A percentile compares a stretch with the other conserved stretches of the same genome.
phyloP scores from a whole-genome alignment of 352 stramenopile genomes.

The Globisporangium cystogenes region DNA sequence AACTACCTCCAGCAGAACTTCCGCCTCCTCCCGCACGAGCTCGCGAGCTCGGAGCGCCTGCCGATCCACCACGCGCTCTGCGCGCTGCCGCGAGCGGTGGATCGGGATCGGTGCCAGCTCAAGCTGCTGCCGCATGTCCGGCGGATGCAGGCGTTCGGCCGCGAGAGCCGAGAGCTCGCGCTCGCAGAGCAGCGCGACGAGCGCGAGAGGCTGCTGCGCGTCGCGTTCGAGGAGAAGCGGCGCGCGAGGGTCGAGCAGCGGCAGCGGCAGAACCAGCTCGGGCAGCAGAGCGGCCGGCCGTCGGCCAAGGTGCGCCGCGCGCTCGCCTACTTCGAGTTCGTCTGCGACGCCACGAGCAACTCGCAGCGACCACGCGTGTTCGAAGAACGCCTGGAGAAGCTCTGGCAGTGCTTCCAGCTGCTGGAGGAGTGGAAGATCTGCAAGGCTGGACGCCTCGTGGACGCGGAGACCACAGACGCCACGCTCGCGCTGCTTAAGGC shows the following conservation, averaged over 20 bases:
- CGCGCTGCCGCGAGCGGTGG: slow-evolving; percentile 27
- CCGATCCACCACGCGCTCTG: slow-evolving; percentile 16
- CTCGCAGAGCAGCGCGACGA: slow-evolving; percentile 40
- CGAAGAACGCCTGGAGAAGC: slow-evolving; percentile 54
- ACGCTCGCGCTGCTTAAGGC: slow-evolving; percentile 45
- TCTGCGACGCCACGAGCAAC: slow-evolving; percentile 48
- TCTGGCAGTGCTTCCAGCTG: slow-evolving; percentile 69
- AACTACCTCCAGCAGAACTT: slow-evolving; percentile 80
- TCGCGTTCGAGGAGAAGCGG: slow-evolving; percentile 52
- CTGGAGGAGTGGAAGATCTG: slow-evolving; percentile 76
- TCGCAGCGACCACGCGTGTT: slow-evolving; percentile 17
- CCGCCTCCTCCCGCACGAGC: slow-evolving; percentile 25
- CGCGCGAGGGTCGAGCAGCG: slow-evolving; percentile 37
- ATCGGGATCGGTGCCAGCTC: slow-evolving; percentile 46
- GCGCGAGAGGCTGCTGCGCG: slow-evolving; percentile 37
- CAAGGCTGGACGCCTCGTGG: slow-evolving; percentile 54
- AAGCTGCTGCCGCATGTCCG: slow-evolving; percentile 50
- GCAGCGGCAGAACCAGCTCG: slow-evolving; percentile 26
- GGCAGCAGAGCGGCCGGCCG: slow-evolving; percentile 18
- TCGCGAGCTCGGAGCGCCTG: slow-evolving; percentile 20
- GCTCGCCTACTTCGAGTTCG: slow-evolving; percentile 54
- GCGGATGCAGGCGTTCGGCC: slow-evolving; percentile 45
- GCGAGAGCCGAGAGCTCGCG: slow-evolving; percentile 31
- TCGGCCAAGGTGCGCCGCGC: slow-evolving; percentile 57
- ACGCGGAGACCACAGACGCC: slow-evolving; percentile 45